Base-by-base conservation (phyloP, 371 early-diverging fungal species). In the Smittium mucronatum region DNA sequence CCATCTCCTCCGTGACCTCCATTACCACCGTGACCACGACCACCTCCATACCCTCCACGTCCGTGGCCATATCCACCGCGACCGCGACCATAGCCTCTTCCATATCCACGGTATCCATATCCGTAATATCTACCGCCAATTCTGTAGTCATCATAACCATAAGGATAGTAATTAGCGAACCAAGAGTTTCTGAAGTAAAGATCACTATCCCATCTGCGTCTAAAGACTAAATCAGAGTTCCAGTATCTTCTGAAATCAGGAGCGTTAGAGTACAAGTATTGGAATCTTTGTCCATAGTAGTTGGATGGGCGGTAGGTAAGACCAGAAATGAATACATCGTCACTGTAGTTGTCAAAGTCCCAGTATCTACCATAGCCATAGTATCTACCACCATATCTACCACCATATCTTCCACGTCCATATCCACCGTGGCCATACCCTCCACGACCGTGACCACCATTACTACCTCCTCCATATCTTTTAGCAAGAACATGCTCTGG, bases 241-340 rank as follows among this genome's bases (percentile, higher is more conserved):
- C 67, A 67, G 8, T 25, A 16, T 2, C 1, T n/a, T 2, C 36
- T 33, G 28, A 67, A 67, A 2, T 2, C 21, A 16, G 67, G 67
- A 15, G 29, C 11, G 29, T 67, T 34, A 2, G 2, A 17, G 36
- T 67, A 67, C 17, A 32, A 47, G 35, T 16, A 67, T 67, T 67
- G 67, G 67, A 67, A 67, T 11, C 67, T 11, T 31, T 36, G 36
- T 25, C 36, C 67, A 21, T 36, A 30, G 25, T 36, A 67, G 34
- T 36, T 17, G 36, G n/a, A 11, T 34, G 67, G 67, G 2, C 67
- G 2, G 47, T 36, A 67, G 17, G 28, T 31, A 16, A 67, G 47
- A 17, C 47, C 31, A 2, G 8, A 26, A 57, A 67, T 36, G 29
- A 67, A 67, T 2, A 34, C 29, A 34, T 1, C 2, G 17, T 67